Evolutionary conservation across 2,329 filamentous ascomycete species (phyloP).

Genomic region (Apiospora arundinis): DNA sequence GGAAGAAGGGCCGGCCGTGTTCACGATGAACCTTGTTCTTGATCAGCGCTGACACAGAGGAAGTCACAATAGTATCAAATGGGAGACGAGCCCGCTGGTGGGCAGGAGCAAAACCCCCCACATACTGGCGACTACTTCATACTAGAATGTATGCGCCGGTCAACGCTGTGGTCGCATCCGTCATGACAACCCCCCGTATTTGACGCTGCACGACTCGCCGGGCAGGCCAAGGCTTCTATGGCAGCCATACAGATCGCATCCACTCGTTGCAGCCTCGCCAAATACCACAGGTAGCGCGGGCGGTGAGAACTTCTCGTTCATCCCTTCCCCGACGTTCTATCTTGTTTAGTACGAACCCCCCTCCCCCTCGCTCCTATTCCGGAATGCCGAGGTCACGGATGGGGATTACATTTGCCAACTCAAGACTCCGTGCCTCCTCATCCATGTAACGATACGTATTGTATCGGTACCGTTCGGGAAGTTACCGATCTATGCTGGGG

Average conservation of each 20-base stretch:
- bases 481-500: not conserved
- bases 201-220: not conserved
- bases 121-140: not conserved
- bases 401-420: not conserved
- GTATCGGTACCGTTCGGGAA: constrained; percentile 4
- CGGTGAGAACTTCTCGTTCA: constrained; percentile 1
- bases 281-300: not conserved
- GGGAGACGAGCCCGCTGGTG: not conserved
- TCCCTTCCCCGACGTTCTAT: not conserved
- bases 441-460: not conserved
- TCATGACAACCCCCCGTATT: not conserved
- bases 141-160: not conserved
- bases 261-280: constrained; percentile 5
- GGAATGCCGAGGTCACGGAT: not conserved
- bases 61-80: not conserved
- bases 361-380: not conserved
- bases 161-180: not conserved
- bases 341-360: constrained; percentile 15
- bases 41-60: constrained; percentile 4
- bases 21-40: constrained; percentile 8
- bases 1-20: not conserved
- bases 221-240: not conserved
- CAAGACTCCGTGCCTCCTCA: not conserved
- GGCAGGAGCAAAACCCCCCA: not conserved
- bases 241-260: not conserved